Evolutionary conservation across 2,329 filamentous ascomycete genomes (phyloP), one percentile per base, ranked within the genome.

Genomic region (Teratosphaeriaceae sp.): DNA sequence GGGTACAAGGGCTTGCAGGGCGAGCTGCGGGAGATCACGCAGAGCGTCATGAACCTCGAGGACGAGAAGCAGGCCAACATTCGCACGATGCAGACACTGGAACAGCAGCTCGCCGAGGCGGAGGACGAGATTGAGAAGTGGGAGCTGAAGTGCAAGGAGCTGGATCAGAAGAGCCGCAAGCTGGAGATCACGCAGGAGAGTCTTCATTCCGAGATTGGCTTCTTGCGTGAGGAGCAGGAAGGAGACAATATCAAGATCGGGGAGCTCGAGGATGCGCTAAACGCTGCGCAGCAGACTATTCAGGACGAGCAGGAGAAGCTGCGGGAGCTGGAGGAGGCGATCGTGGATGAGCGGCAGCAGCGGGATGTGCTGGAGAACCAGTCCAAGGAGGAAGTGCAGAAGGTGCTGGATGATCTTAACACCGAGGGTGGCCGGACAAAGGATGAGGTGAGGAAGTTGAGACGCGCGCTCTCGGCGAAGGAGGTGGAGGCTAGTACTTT

Each of bases 191-290:
- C 97, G 60, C 84, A 90, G 51, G 92, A 98, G 65, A 94, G 87
- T 4, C 84, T 85, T 44, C 90, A 96, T 56, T 84, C 84, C 46
- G 92, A 98, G 64, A 94, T 97, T 65, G 82, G 86, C 1, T 98
- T 98, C 74, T 66, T 98, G 39, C 82, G 92, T 1, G 92, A 98
- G 61, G 92, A 98, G 69, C 92, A 98, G 65, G 92, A 98, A 65
- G 80, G 79, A 15, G 92, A 98, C 71, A 98, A 98, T 74, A 94
- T 98, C 62, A 89, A 88, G 66, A 97, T 98, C 57, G 88, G 90
- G 27, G 88, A 97, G 58, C 73, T 97, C 6, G 89, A 97, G 60
- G 85, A 87, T 7, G 80, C 83, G 12, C 69, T 96, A 27, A 85
- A 86, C 55, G 84, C 80, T 44, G 77, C 81, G n/a, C 85, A 94